Evolutionary conservation across 2,329 filamentous ascomycete species (phyloP).

Genomic region (Fusarium torreyae): DNA sequence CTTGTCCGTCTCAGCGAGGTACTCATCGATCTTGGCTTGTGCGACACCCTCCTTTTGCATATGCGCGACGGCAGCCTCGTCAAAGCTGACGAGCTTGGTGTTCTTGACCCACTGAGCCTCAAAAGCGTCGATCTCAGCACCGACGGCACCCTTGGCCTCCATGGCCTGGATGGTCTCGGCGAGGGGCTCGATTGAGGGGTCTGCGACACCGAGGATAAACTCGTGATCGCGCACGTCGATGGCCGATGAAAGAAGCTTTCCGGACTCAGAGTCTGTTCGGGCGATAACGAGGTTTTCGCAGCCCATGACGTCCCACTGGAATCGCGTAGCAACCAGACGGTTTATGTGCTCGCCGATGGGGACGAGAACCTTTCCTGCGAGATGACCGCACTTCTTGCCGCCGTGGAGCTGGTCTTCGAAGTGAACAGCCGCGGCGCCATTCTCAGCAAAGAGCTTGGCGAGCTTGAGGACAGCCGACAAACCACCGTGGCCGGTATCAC

Average conservation of each 20-base stretch:
- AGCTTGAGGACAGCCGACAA: conserved; percentile 94
- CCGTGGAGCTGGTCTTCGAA: conserved; percentile 98
- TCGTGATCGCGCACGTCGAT: conserved; percentile 97
- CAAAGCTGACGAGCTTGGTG: conserved; percentile 89
- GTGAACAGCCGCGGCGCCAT: conserved; percentile 95
- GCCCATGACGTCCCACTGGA: conserved; percentile 99
- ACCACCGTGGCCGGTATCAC: conserved; percentile 95
- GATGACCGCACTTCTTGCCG: conserved; percentile 97
- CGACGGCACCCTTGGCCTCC: conserved; percentile 84
- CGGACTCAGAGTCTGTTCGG: conserved; percentile 94
- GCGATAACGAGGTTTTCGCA: conserved; percentile 95
- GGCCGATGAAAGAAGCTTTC: conserved; percentile 88
- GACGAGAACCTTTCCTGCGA: conserved; percentile 96
- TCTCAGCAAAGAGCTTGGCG: conserved; percentile 97
- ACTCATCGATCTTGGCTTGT: conserved; percentile 75
- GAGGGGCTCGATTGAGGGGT: conserved; percentile 81
- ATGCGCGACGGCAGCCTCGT: conserved; percentile 87
- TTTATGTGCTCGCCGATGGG: conserved; percentile 97
- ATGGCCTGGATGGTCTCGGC: conserved; percentile 92
- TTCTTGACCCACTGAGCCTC: conserved; percentile 91
- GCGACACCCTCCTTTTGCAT: conserved; percentile 76
- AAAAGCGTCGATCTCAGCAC: conserved; percentile 85
- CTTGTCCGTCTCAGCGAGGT: conserved; percentile 72
- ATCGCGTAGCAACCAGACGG: conserved; percentile 89
- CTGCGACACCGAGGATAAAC: conserved; percentile 90